phyloP scores from a whole-genome alignment of 192 early-diverging fungal genomes.

The Entomortierella parvispora region DNA sequence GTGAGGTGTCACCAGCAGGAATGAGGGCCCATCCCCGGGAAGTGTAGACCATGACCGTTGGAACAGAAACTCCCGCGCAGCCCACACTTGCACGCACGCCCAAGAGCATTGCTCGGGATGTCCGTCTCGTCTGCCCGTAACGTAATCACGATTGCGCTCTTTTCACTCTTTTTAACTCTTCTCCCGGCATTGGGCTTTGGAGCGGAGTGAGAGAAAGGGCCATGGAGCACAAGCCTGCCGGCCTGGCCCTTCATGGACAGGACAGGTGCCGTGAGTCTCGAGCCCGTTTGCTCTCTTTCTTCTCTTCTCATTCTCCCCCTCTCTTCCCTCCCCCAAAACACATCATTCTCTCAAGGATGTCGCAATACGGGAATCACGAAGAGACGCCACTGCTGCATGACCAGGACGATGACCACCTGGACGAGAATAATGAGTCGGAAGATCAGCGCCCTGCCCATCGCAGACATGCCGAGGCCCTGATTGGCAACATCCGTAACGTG shows the following conservation, averaged over 20 bases:
- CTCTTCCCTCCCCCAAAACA: not conserved
- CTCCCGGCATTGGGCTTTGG: too few species aligned
- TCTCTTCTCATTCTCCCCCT: not conserved
- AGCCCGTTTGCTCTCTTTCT: not conserved
- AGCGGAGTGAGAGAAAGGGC: not conserved
- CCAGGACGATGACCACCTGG: conserved; percentile 6
- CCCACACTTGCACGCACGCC: too few species aligned
- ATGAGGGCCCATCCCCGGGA: too few species aligned
- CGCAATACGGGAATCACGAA: conserved; percentile 9
- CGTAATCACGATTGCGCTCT: too few species aligned
- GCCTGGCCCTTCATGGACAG: too few species aligned
- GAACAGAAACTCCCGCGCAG: too few species aligned
- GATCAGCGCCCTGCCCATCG: not conserved
- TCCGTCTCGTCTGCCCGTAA: too few species aligned
- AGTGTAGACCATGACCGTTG: too few species aligned
- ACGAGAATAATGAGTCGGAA: not conserved
- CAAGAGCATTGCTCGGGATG: too few species aligned
- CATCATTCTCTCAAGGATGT: not conserved
- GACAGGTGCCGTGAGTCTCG: too few species aligned
- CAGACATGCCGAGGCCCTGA: conserved; percentile 8
- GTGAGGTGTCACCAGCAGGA: too few species aligned
- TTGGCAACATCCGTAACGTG: conserved; percentile 27
- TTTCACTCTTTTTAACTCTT: too few species aligned
- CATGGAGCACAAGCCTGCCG: not conserved
- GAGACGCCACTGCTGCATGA: not conserved